Base-by-base conservation (phyloP, 768 basidiomycete genomes). In the Lactarius hatsudake region DNA sequence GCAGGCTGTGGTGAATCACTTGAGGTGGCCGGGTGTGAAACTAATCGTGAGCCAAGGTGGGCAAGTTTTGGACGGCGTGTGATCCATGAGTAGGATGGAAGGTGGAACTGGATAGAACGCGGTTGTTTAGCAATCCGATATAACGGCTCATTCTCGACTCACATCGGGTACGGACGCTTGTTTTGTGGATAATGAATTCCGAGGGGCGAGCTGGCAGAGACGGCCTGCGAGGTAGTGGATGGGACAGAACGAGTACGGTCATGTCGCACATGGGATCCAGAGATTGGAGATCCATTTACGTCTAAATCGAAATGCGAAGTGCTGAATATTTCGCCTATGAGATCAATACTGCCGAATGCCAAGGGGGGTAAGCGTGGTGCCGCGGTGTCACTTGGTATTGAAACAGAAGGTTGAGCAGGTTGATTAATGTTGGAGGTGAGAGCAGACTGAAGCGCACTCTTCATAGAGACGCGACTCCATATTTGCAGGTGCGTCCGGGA, bases 281-380 rank as follows among this genome's bases (percentile, higher is more conserved):
- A n/a, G 51, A 53, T 32, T 0, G 67, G 30, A 42, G 63, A n/a
- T n/a, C 34, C 26, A 13, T 62, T 55, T 34, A 45, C 20, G 48
- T 62, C 61, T 36, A 66, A 20, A 51, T 68, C 59, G 43, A 62
- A 42, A 26, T 64, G 63, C 5, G 66, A 66, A 61, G 62, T 59
- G 38, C 69, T 63, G 18, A 71, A 70, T 51, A 71, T 63, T 61
- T 70, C 69, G n/a, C 69, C 71, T 26, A 71, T 66, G 43, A 71
- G 61, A 48, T 70, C 65, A 23, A 61, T 54, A 42, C 59, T 59
- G 32, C 57, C 65, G 9, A 71, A 62, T 63, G 70, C 28, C 13
- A 71, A 64, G 10, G 71, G 69, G 7, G 71, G 69, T 54, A 70
- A 45, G n/a, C 65, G 65, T 38, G 71, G 71, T 28, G 38, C 61